Evolutionary conservation across 73 alveolate species (phyloP).

Genomic region (Tetrahymena thermophila): DNA sequence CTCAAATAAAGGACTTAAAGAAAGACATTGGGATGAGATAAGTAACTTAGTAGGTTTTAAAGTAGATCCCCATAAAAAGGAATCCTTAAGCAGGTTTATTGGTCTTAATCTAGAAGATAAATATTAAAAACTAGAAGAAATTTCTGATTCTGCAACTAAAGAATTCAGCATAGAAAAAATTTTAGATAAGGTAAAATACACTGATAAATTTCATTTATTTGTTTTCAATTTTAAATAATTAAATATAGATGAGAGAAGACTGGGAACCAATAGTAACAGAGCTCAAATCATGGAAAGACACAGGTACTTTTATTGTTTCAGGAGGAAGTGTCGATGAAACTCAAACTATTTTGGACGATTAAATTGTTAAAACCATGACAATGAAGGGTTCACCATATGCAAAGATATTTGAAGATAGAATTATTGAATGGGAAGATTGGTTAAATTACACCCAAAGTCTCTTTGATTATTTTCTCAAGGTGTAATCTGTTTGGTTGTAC

Average conservation of each 20-base stretch:
- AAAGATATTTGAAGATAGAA: slow-evolving; percentile 71
- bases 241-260: slow-evolving; percentile 61
- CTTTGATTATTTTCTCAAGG: slow-evolving; percentile 91
- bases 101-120: slow-evolving; percentile 47
- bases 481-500: slow-evolving; percentile 87
- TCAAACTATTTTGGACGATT: slow-evolving; percentile 72
- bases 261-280: slow-evolving; percentile 74
- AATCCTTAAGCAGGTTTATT: slow-evolving; percentile 5
- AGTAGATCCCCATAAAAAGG: slow-evolving; percentile 42
- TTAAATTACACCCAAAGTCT: slow-evolving; percentile 66
- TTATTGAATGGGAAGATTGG: slow-evolving; percentile 91
- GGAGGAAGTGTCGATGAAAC: slow-evolving; percentile 79
- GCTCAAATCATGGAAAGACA: slow-evolving; percentile 61
- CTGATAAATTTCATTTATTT: too few relatives aligned
- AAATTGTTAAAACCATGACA: slow-evolving; percentile 68
- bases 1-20: slow-evolving; percentile 88
- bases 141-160: slow-evolving; percentile 73
- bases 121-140: slow-evolving; percentile 55
- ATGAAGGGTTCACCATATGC: slow-evolving; percentile 81
- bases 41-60: slow-evolving; percentile 68
- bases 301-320: slow-evolving; percentile 60
- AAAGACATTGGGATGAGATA: slow-evolving; percentile 94
- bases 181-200: slow-evolving; percentile 51
- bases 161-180: slow-evolving; percentile 68
- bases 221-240: not conserved